These are phyloP conservation scores for Colletotrichum sp. DNA, from an alignment of 2,329 filamentous ascomycete species.

Conservation along the genomic window DNA sequence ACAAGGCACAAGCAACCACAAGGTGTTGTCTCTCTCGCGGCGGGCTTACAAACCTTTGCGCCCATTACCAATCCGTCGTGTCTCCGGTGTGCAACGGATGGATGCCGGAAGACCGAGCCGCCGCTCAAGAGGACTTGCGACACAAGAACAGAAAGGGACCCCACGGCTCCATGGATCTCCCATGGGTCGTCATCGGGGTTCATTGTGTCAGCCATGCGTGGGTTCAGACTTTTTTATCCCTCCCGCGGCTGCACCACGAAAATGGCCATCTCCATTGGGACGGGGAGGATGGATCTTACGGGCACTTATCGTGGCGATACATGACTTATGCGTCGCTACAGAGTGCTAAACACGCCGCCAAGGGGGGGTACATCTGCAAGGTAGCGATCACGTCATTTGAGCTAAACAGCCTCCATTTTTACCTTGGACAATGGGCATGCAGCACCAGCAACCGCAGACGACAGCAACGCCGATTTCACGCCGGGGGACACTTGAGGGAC, in stretches of 20 bases:
- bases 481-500: constrained; percentile 9
- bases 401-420: constrained; percentile 24
- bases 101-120: constrained; percentile 18
- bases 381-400: constrained; percentile 28
- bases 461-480: constrained; percentile 17
- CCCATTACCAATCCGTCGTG: neutral
- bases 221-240: neutral
- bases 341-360: neutral
- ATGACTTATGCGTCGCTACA: constrained; percentile 16
- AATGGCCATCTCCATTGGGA: neutral
- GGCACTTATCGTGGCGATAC: constrained; percentile 19
- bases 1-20: neutral
- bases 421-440: constrained; percentile 8
- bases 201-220: constrained; percentile 9
- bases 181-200: constrained; percentile 5
- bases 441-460: neutral
- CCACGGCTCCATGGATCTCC: constrained; percentile 21
- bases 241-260: neutral
- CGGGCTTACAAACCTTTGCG: neutral
- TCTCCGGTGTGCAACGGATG: neutral
- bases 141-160: neutral
- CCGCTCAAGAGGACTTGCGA: neutral
- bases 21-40: neutral
- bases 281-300: constrained; percentile 5
- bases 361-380: constrained; percentile 19